A percentile compares a stretch with the other conserved stretches of the same genome.
Conservation (phyloP, 495 filamentous ascomycete species). For the Astrothelium subdiscretum region DNA sequence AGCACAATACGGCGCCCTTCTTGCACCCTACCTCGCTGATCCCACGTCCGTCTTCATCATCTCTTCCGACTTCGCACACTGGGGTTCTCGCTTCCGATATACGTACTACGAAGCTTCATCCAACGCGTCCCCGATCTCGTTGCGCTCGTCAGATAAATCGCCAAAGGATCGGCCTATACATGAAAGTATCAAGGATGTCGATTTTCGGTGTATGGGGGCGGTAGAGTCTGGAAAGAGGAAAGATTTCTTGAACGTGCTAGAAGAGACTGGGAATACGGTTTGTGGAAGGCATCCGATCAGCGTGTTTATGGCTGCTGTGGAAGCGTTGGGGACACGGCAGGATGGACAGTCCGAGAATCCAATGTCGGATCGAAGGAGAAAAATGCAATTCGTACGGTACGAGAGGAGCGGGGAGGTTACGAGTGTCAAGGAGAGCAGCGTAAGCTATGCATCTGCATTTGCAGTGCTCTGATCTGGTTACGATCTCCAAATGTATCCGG, state of each 20-base stretch:
- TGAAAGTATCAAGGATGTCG: constrained; percentile 73
- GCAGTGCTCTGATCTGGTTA: constrained; percentile 37
- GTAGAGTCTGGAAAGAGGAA: constrained; percentile 62
- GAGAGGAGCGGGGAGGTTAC: constrained; percentile 75
- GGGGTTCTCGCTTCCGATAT: constrained; percentile 80
- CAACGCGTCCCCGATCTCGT: constrained; percentile 17
- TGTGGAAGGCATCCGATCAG: constrained; percentile 95
- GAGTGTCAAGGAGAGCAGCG: constrained; percentile 66
- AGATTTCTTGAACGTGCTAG: constrained; percentile 54
- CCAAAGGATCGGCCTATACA: constrained; percentile 53
- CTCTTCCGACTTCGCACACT: constrained; percentile 94
- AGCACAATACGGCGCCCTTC: constrained; percentile 51
- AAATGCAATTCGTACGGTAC: constrained; percentile 80
- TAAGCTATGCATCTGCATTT: constrained; percentile 86
- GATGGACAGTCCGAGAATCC: too few relatives aligned
- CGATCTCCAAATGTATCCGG: background rate
- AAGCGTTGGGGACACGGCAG: constrained; percentile 34
- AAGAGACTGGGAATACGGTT: constrained; percentile 76
- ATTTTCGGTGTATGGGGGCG: constrained; percentile 70
- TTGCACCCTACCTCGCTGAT: constrained; percentile 73
- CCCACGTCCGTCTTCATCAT: constrained; percentile 72
- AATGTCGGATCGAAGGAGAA: constrained; percentile 38
- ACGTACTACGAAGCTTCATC: constrained; percentile 57
- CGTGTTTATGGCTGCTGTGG: constrained; percentile 79
- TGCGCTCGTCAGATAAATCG: constrained; percentile 22